Percentiles rank a stretch among this genome's conserved stretches.
phyloP scores from a whole-genome alignment of 345 rosid genomes.

The Aegle marmelos region DNA sequence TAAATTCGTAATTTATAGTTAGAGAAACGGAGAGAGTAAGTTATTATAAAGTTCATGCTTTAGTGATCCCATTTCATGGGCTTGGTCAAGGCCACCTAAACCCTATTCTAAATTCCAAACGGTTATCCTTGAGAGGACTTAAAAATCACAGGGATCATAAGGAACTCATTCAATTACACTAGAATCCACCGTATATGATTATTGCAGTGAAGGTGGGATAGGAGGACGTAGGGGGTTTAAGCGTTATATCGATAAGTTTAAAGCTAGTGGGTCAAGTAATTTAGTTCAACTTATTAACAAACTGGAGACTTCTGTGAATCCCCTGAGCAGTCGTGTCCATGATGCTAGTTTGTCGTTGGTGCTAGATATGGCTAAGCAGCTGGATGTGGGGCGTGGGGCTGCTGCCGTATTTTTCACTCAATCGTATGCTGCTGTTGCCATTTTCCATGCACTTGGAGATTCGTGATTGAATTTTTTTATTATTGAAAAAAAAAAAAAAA shows the following conservation, averaged over 20 bases:
- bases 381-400: not conserved
- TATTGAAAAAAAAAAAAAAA: no score
- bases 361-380: not conserved
- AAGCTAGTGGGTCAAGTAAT: not conserved
- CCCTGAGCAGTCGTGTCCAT: not conserved
- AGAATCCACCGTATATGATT: not conserved
- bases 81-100: conserved; percentile 19
- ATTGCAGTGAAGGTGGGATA: not conserved
- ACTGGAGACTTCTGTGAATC: not conserved
- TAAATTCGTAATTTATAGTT: not conserved
- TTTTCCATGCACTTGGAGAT: not conserved
- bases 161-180: not conserved
- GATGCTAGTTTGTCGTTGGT: not conserved
- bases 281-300: not conserved
- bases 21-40: not conserved
- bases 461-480: no score
- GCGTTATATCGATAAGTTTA: not conserved
- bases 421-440: not conserved
- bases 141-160: not conserved
- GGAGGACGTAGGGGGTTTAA: not conserved
- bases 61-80: conserved; percentile 5
- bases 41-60: conserved; percentile 1
- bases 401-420: not conserved
- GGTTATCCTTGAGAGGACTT: conserved; percentile 10
- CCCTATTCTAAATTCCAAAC: conserved; percentile 12